phyloP scores from a whole-genome alignment of 805 yeast species.

The Candida insectalens region DNA sequence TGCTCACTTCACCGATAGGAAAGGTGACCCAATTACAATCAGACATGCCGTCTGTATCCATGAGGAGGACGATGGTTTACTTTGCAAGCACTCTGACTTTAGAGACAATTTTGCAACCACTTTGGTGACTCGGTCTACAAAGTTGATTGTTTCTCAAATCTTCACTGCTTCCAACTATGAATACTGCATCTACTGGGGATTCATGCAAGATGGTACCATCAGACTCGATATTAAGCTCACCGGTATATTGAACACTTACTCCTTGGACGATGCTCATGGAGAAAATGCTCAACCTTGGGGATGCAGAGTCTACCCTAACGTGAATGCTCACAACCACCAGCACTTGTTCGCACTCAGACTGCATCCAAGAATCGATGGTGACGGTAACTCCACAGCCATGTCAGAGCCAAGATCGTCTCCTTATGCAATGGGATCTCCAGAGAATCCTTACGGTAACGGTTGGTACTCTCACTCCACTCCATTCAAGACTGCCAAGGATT shows the following conservation, averaged over 20 bases:
- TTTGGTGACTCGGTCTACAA: conserved; percentile 66
- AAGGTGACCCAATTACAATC: conserved; percentile 60
- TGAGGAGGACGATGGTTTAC: conserved; percentile 76
- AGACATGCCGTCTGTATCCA: conserved; percentile 78
- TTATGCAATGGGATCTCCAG: conserved; percentile 51
- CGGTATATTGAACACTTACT: conserved; percentile 71
- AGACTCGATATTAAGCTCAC: conserved; percentile 72
- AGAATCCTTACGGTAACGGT: conserved; percentile 72
- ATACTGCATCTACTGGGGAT: conserved; percentile 75
- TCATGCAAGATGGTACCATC: conserved; percentile 78
- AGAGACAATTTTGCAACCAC: conserved; percentile 72
- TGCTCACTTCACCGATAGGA: conserved; percentile 61
- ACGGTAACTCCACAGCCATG: conserved; percentile 61
- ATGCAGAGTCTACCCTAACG: conserved; percentile 68
- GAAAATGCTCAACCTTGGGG: conserved; percentile 74
- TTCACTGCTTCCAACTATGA: conserved; percentile 85
- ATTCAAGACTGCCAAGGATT: conserved; percentile 61
- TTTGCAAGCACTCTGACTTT: conserved; percentile 77
- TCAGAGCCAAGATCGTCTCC: conserved; percentile 57
- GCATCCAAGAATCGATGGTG: conserved; percentile 78
- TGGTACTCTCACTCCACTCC: conserved; percentile 55
- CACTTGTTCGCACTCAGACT: conserved; percentile 70
- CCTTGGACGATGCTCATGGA: conserved; percentile 49
- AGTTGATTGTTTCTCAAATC: conserved; percentile 66
- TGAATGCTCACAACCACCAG: conserved; percentile 82